phyloP scores from a whole-genome alignment of 2,329 filamentous ascomycete genomes.

The Cytospora piceae region DNA sequence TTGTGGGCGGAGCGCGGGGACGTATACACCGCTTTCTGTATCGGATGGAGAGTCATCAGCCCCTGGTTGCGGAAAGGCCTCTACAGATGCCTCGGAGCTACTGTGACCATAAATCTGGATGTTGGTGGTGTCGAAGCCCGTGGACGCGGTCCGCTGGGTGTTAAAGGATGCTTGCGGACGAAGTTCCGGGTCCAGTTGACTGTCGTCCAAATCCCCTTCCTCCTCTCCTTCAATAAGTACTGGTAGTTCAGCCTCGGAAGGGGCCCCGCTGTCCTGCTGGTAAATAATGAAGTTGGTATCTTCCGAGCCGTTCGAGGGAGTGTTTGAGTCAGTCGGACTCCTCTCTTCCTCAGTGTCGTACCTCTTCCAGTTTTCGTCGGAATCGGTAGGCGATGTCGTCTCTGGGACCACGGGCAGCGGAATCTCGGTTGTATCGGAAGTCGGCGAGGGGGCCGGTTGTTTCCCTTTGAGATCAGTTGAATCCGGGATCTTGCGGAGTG shows the following conservation, averaged over 20 bases:
- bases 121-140: conserved; percentile 55
- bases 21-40: conserved; percentile 18
- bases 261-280: conserved; percentile 40
- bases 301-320: conserved; percentile 49
- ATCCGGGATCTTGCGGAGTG: conserved; percentile 56
- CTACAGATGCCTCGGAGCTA: conserved; percentile 28
- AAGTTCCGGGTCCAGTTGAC: conserved; percentile 21
- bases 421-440: conserved; percentile 35
- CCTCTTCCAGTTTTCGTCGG: conserved; percentile 20
- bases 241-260: conserved; percentile 5
- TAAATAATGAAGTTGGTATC: conserved; percentile 54
- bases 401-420: conserved; percentile 42
- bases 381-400: conserved; percentile 37
- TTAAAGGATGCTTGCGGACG: conserved; percentile 45
- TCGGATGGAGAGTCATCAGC: conserved; percentile 11
- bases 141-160: conserved; percentile 48
- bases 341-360: conserved; percentile 35
- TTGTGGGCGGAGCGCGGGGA: conserved; percentile 25
- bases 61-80: conserved; percentile 14
- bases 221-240: conserved; percentile 9
- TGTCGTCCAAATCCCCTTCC: conserved; percentile 7
- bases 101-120: conserved; percentile 58
- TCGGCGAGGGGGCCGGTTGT: conserved; percentile 39
- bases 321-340: conserved; percentile 44
- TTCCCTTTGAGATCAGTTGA: conserved; percentile 50